These are phyloP conservation scores for Debaryomycetaceae sp. DNA, from an alignment of 1,139 yeast species.

Conservation along the genomic window DNA sequence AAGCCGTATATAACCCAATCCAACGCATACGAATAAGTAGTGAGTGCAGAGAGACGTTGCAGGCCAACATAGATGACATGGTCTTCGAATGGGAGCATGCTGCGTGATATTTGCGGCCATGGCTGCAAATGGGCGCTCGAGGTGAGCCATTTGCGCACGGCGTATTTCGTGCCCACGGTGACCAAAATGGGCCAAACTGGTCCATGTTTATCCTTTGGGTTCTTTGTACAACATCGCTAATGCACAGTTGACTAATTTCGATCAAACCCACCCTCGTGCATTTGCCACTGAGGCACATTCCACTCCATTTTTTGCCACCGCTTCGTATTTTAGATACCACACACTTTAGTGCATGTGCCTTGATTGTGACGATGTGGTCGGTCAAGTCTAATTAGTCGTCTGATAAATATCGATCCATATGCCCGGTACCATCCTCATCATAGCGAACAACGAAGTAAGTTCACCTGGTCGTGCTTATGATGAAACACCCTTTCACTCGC, in stretches of 20 bases:
- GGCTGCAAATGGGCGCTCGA: constrained; percentile 7
- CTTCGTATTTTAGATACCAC: too few relatives aligned
- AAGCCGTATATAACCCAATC: constrained; percentile 33
- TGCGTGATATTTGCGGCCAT: constrained; percentile 1
- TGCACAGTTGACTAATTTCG: too few relatives aligned
- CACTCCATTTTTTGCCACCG: too few relatives aligned
- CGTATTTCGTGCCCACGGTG: too few relatives aligned
- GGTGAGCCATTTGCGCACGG: too few relatives aligned
- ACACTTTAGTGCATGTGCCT: too few relatives aligned
- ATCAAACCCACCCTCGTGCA: too few relatives aligned
- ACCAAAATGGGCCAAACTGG: background rate
- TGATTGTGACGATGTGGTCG: background rate
- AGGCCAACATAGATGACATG: constrained; percentile 12
- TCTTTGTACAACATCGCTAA: too few relatives aligned
- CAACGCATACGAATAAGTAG: constrained; percentile 27
- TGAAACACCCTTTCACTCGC: constrained; percentile 5
- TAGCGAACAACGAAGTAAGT: background rate
- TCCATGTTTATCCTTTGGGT: too few relatives aligned
- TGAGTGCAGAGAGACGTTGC: constrained; percentile 24
- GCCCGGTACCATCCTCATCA: background rate
- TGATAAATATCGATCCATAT: background rate
- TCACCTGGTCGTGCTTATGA: constrained; percentile 1
- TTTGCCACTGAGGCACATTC: too few relatives aligned
- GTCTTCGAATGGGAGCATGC: constrained; percentile 6
- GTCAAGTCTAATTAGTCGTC: too few relatives aligned